Evolutionary conservation across 2,329 filamentous ascomycete species (phyloP).

Genomic region (Diaporthe helianthi): DNA sequence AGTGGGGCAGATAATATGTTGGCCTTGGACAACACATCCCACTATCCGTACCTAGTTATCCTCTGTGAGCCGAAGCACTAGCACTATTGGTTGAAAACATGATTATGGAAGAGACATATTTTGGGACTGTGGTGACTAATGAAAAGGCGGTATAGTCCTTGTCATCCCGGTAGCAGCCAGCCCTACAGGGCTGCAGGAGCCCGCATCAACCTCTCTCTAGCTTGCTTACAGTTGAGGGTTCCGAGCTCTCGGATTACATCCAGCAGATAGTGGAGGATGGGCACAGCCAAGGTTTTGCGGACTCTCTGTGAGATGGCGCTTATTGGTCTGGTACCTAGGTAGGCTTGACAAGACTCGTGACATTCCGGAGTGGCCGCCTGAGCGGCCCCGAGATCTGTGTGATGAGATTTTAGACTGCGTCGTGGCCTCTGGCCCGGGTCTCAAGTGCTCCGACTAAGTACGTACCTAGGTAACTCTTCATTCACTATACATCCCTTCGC

Average conservation of each 20-base stretch:
- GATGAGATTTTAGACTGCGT: constrained; percentile 23
- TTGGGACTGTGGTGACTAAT: constrained; percentile 31
- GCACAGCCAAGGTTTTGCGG: constrained; percentile 16
- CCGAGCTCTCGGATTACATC: constrained; percentile 23
- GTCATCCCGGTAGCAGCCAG: constrained; percentile 6
- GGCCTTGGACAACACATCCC: neutral
- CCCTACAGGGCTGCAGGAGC: constrained; percentile 33
- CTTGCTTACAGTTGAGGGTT: constrained; percentile 12
- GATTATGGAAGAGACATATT: constrained; percentile 31
- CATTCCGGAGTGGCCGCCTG: constrained; percentile 24
- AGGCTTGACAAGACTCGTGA: constrained; percentile 6
- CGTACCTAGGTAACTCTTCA: neutral
- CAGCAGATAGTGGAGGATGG: constrained; percentile 11
- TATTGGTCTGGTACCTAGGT: constrained; percentile 10
- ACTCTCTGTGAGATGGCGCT: neutral
- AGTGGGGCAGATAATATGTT: neutral
- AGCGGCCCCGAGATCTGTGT: constrained; percentile 13
- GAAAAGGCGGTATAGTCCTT: constrained; percentile 31
- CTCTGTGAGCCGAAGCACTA: neutral
- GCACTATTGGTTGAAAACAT: neutral
- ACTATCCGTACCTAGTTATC: too few relatives aligned
- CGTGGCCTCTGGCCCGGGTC: neutral
- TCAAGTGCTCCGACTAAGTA: neutral
- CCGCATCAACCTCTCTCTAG: constrained; percentile 25
- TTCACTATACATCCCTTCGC: neutral